Percentiles rank a stretch among this genome's conserved stretches.
These are phyloP conservation scores for Ulvella scutata DNA, from an alignment of 139 green algal species.

Conservation along the genomic window DNA sequence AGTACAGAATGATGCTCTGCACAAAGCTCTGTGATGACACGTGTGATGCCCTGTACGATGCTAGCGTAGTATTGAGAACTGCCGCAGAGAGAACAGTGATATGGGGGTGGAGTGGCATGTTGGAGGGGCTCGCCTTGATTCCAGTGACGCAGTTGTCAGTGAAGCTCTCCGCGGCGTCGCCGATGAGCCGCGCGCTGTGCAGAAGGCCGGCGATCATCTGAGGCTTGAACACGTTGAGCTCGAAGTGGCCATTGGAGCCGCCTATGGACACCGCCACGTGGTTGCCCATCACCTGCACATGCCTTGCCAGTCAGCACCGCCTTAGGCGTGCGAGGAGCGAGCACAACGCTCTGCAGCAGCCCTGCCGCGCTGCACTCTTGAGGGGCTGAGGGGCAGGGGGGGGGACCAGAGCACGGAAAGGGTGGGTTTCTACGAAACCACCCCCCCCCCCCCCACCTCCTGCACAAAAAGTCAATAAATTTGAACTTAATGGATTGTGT, in stretches of 20 bases:
- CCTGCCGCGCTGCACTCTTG: too few relatives aligned
- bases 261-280: slow-evolving; percentile 59
- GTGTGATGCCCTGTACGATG: too few relatives aligned
- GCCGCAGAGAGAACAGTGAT: too few relatives aligned
- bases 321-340: too few relatives aligned
- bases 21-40: slow-evolving; percentile 8
- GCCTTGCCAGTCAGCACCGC: background rate
- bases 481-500: too few relatives aligned
- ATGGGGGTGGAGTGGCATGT: too few relatives aligned
- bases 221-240: slow-evolving; percentile 96
- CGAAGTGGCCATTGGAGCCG: slow-evolving; percentile 72
- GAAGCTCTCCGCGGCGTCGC: slow-evolving; percentile 66
- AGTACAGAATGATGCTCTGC: background rate
- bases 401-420: background rate
- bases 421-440: too few relatives aligned
- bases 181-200: slow-evolving; percentile 41
- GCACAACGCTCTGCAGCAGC: too few relatives aligned
- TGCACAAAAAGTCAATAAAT: too few relatives aligned
- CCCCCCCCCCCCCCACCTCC: too few relatives aligned
- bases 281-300: slow-evolving; percentile 91
- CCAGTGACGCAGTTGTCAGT: slow-evolving; percentile 59
- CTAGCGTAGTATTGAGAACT: too few relatives aligned
- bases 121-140: slow-evolving; percentile 23
- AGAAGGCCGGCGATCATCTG: slow-evolving; percentile 53
- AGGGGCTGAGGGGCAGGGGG: background rate